These are phyloP conservation scores for Sphaerostilbella broomeana DNA, from an alignment of 2,329 filamentous ascomycete species.

Conservation along the genomic window DNA sequence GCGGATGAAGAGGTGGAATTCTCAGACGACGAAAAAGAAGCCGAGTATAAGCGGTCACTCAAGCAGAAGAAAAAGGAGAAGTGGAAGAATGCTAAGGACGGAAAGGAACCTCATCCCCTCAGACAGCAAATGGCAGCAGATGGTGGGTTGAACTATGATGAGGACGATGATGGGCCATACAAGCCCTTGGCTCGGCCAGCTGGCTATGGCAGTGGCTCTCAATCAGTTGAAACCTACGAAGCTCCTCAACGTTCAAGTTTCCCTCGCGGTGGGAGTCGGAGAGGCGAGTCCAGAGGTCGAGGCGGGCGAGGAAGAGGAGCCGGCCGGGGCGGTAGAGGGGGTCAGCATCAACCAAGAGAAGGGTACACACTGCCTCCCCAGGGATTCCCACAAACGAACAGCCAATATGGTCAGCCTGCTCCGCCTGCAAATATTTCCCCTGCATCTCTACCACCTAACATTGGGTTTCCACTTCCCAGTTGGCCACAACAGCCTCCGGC, in stretches of 20 bases:
- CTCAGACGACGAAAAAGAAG: conserved; percentile 92
- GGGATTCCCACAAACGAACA: too few species aligned
- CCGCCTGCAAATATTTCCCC: conserved; percentile 9
- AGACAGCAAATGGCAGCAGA: conserved; percentile 33
- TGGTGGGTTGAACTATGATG: conserved; percentile 59
- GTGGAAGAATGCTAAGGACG: conserved; percentile 37
- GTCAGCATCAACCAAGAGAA: conserved; percentile 25
- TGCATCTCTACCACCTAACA: conserved; percentile 25
- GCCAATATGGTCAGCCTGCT: conserved; percentile 24
- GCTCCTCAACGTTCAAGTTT: conserved; percentile 25
- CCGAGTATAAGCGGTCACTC: conserved; percentile 64
- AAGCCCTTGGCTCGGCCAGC: conserved; percentile 63
- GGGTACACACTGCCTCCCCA: conserved; percentile 38
- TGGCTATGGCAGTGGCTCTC: conserved; percentile 50
- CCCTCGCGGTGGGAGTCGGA: conserved; percentile 35
- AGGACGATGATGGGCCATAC: conserved; percentile 63
- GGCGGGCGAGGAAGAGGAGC: conserved; percentile 36
- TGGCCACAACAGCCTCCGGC: conserved; percentile 34
- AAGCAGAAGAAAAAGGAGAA: conserved; percentile 59
- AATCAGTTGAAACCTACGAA: conserved; percentile 33
- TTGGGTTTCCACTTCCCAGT: conserved; percentile 38
- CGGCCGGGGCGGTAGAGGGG: conserved; percentile 35
- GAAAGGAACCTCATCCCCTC: conserved; percentile 33
- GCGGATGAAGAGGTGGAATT: conserved; percentile 85
- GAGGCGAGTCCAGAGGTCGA: conserved; percentile 41